These are phyloP conservation scores for Trichoderma semiorbis DNA, from an alignment of 2,329 filamentous ascomycete species.

Conservation along the genomic window DNA sequence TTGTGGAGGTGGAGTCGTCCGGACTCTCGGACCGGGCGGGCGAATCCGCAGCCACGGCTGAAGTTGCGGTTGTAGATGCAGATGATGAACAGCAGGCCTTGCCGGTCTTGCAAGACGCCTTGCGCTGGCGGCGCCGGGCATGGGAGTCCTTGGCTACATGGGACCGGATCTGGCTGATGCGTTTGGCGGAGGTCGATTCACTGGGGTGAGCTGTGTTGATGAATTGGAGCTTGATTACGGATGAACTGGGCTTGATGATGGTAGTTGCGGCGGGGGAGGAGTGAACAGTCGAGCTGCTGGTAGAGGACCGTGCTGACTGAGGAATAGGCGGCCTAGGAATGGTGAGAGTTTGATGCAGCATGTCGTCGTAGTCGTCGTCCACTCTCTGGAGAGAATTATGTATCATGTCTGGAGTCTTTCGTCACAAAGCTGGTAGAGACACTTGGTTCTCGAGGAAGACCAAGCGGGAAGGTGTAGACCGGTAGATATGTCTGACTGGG, in stretches of 20 bases:
- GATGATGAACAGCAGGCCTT: neutral
- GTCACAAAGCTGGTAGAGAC: neutral
- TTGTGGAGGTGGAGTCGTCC: neutral
- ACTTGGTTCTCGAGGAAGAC: neutral
- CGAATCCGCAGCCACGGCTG: neutral
- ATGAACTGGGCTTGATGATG: neutral
- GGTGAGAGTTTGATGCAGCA: neutral
- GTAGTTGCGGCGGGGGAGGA: neutral
- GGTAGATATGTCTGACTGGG: neutral
- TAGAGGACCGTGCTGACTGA: neutral
- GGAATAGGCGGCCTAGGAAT: neutral
- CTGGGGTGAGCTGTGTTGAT: conserved; percentile 11
- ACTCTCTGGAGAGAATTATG: neutral
- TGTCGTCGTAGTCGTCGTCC: neutral
- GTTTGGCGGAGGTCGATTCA: neutral
- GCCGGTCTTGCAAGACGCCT: neutral
- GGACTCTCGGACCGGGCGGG: neutral
- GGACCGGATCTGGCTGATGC: conserved; percentile 18
- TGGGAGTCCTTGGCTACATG: conserved; percentile 15
- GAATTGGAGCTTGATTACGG: conserved; percentile 7
- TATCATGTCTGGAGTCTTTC: neutral
- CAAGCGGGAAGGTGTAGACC: neutral
- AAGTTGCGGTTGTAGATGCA: neutral
- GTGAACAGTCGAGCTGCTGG: neutral
- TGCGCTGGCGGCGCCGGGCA: conserved; percentile 13